Evolutionary conservation across 805 yeast species (phyloP).

Genomic region (Kluyveromyces dobzhanskii): DNA sequence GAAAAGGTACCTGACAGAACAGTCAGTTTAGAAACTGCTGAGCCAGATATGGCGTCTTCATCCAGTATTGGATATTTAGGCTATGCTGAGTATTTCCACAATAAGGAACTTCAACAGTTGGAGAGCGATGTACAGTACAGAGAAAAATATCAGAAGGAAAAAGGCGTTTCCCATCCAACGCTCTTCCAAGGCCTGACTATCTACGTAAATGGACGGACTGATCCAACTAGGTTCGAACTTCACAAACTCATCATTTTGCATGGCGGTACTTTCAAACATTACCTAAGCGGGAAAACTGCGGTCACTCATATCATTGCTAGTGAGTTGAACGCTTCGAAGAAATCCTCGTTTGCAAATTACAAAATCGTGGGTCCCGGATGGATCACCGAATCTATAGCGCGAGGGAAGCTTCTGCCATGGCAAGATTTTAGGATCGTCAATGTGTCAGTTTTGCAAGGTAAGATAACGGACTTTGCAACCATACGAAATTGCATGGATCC

Average conservation of each 20-base stretch:
- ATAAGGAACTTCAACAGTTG: constrained; percentile 18
- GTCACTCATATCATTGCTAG: constrained; percentile 85
- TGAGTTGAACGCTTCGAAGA: constrained; percentile 68
- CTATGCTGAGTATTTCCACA: constrained; percentile 17
- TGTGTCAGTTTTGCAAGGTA: not conserved
- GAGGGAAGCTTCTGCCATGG: constrained; percentile 54
- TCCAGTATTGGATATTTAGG: constrained; percentile 3
- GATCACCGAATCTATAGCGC: constrained; percentile 58
- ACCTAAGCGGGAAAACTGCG: constrained; percentile 57
- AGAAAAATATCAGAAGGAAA: constrained; percentile 12
- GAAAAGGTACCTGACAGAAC: too few species aligned
- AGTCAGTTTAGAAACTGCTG: too few species aligned
- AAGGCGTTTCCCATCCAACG: constrained; percentile 19
- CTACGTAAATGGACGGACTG: constrained; percentile 84
- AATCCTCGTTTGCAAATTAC: constrained; percentile 52
- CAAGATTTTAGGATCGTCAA: constrained; percentile 47
- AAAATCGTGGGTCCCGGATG: constrained; percentile 78
- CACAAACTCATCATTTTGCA: constrained; percentile 62
- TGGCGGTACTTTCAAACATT: constrained; percentile 74
- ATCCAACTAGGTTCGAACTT: constrained; percentile 66
- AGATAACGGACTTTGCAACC: constrained; percentile 19
- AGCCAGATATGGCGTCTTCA: not conserved
- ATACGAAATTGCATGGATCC: constrained; percentile 64
- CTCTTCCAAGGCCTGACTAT: constrained; percentile 59
- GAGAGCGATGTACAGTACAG: constrained; percentile 18